Evolutionary conservation across 805 yeast genomes (phyloP).

Genomic region (Lipomyces yamanashiensis): DNA sequence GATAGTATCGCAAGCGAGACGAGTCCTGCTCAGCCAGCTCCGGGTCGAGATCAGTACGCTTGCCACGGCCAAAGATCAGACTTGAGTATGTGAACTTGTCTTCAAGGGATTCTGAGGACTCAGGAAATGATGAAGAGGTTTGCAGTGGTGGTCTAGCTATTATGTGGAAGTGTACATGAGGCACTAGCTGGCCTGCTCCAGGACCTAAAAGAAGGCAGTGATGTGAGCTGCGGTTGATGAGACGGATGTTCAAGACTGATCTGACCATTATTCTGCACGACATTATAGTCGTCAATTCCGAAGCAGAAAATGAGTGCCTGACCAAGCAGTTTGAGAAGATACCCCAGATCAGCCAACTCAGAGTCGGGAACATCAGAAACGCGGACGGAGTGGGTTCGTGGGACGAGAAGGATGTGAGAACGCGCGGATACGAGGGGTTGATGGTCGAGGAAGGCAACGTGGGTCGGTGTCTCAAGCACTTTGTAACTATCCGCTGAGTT

Average conservation of each 20-base stretch:
- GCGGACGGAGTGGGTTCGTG: conserved; percentile 43
- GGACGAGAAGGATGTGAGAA: conserved; percentile 46
- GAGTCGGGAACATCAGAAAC: conserved; percentile 17
- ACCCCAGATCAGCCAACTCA: conserved; percentile 38
- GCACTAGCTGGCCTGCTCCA: conserved; percentile 89
- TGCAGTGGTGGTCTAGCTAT: conserved; percentile 62
- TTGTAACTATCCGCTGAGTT: conserved; percentile 7
- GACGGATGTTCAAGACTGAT: neutral
- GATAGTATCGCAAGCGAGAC: neutral
- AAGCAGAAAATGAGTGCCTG: conserved; percentile 36
- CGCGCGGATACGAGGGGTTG: conserved; percentile 47
- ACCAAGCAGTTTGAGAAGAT: conserved; percentile 41
- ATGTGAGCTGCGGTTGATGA: neutral
- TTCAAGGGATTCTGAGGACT: neutral
- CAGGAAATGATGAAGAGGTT: neutral
- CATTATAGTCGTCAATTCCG: conserved; percentile 43
- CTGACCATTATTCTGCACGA: conserved; percentile 59
- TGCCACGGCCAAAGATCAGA: conserved; percentile 44
- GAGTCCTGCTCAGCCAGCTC: conserved; percentile 27
- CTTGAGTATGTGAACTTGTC: conserved; percentile 39
- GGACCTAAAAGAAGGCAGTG: conserved; percentile 38
- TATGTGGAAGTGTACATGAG: conserved; percentile 90
- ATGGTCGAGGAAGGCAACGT: conserved; percentile 46
- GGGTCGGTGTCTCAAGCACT: conserved; percentile 19
- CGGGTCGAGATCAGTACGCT: conserved; percentile 43